Evolutionary conservation across 2,329 filamentous ascomycete species (phyloP).

Genomic region (Cladobotryum mycophilum): DNA sequence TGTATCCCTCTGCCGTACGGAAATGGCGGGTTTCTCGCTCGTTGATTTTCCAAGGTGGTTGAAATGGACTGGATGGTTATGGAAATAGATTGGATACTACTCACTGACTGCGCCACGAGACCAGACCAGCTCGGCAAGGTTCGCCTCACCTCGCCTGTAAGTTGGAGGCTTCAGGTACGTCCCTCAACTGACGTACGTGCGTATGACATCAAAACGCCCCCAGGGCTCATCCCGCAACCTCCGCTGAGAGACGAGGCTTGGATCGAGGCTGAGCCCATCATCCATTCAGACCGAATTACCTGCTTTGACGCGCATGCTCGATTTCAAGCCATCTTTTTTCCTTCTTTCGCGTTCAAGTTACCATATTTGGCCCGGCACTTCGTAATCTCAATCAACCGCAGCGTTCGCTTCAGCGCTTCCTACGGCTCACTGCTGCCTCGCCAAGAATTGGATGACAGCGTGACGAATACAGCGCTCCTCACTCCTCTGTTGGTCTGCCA

Average conservation of each 20-base stretch:
- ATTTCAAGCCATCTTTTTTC: not conserved
- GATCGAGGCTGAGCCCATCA: slow-evolving; percentile 18
- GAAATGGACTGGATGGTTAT: too few relatives aligned
- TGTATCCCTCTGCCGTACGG: too few relatives aligned
- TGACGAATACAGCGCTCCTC: not conserved
- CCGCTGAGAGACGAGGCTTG: slow-evolving; percentile 13
- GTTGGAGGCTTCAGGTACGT: not conserved
- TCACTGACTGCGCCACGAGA: slow-evolving; percentile 1
- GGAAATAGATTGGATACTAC: too few relatives aligned
- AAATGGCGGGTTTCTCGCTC: too few relatives aligned
- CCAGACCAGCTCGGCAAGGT: not conserved
- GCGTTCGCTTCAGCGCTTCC: not conserved
- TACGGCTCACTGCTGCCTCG: not conserved
- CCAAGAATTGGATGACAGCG: slow-evolving; percentile 4
- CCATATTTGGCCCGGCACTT: not conserved
- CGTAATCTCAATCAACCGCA: not conserved
- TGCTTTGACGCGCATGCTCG: slow-evolving; percentile 5
- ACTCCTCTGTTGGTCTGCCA: too few relatives aligned
- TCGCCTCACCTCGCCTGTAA: too few relatives aligned
- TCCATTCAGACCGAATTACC: not conserved
- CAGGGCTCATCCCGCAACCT: not conserved
- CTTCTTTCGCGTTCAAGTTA: not conserved
- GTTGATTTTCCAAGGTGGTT: too few relatives aligned
- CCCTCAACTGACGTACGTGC: not conserved
- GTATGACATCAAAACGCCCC: slow-evolving; percentile 10